phyloP scores from a whole-genome alignment of 2,329 filamentous ascomycete species.

The Gnomoniopsis sp. region DNA sequence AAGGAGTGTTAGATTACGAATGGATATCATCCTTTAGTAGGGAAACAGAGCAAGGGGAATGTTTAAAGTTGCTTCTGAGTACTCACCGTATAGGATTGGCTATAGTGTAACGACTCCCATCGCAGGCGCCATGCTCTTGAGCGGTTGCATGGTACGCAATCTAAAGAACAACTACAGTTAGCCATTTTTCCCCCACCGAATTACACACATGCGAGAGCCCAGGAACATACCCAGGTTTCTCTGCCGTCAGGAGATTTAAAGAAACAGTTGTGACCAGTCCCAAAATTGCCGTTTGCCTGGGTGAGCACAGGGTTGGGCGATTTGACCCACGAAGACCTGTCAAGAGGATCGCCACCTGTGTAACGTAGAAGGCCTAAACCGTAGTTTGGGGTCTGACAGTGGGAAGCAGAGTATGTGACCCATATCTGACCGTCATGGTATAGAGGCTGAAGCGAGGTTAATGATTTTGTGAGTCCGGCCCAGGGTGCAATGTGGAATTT shows the following conservation, averaged over 20 bases:
- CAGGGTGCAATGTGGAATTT: not conserved
- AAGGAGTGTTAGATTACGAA: too few relatives aligned
- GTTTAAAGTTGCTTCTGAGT: too few relatives aligned
- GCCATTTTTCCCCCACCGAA: not conserved
- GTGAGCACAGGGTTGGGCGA: slow-evolving; percentile 13
- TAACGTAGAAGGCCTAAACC: slow-evolving; percentile 15
- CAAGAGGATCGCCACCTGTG: slow-evolving; percentile 10
- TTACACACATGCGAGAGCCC: not conserved
- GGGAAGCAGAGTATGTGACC: slow-evolving; percentile 19
- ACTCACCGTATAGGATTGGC: not conserved
- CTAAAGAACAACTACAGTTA: not conserved
- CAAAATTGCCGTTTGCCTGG: slow-evolving; percentile 18
- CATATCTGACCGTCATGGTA: slow-evolving; percentile 16
- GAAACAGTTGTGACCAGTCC: slow-evolving; percentile 18
- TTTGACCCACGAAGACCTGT: slow-evolving; percentile 16
- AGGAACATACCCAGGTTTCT: slow-evolving; percentile 3
- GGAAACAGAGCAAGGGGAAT: too few relatives aligned
- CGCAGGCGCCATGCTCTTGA: not conserved
- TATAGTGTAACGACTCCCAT: not conserved
- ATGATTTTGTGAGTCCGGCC: too few relatives aligned
- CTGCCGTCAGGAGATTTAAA: slow-evolving; percentile 9
- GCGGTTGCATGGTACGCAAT: slow-evolving; percentile 4
- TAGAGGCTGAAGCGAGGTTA: slow-evolving; percentile 9
- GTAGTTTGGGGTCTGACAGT: slow-evolving; percentile 18
- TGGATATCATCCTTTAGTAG: too few relatives aligned